Conservation (phyloP, 371 early-diverging fungal genomes). For the Coemansia sp. region DNA sequence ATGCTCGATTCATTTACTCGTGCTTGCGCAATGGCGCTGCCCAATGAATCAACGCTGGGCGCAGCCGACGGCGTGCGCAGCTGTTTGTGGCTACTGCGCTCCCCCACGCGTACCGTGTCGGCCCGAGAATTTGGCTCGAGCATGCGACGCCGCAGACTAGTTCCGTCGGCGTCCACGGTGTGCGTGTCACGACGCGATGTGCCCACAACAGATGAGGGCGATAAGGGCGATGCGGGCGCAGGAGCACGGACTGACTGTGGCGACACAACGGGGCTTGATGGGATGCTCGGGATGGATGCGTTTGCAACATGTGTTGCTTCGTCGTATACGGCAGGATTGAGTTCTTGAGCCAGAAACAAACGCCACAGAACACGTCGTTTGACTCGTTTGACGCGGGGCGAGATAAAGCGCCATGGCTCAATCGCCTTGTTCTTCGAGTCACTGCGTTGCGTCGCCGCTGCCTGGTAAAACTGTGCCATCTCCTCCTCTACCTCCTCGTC, state of each 20-base stretch:
- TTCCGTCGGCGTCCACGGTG: not conserved
- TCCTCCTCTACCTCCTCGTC: constrained; percentile 6
- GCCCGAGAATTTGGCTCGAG: constrained; percentile 11
- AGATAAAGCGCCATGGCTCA: constrained; percentile 46
- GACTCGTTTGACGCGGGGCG: constrained; percentile 45
- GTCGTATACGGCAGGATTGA: constrained; percentile 40
- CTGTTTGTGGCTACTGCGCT: not conserved
- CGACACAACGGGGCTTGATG: constrained; percentile 15
- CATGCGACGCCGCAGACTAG: constrained; percentile 28
- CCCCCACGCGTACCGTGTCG: no score
- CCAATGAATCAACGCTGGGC: constrained; percentile 25
- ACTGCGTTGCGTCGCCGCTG: constrained; percentile 26
- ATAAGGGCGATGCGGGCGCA: not conserved
- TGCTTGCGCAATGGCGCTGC: not conserved
- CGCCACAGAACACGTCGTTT: constrained; percentile 50
- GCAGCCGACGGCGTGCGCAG: constrained; percentile 27
- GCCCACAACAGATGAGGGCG: not conserved
- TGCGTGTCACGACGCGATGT: not conserved
- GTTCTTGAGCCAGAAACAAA: constrained; percentile 49
- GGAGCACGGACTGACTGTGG: constrained; percentile 5
- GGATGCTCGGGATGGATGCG: not conserved
- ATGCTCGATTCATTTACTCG: not conserved
- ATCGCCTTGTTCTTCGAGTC: constrained; percentile 26
- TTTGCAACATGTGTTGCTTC: constrained; percentile 10
- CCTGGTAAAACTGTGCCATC: constrained; percentile 14